These are phyloP conservation scores for Yamadazyma paraphyllophila DNA, from an alignment of 805 yeast species.

Conservation along the genomic window DNA sequence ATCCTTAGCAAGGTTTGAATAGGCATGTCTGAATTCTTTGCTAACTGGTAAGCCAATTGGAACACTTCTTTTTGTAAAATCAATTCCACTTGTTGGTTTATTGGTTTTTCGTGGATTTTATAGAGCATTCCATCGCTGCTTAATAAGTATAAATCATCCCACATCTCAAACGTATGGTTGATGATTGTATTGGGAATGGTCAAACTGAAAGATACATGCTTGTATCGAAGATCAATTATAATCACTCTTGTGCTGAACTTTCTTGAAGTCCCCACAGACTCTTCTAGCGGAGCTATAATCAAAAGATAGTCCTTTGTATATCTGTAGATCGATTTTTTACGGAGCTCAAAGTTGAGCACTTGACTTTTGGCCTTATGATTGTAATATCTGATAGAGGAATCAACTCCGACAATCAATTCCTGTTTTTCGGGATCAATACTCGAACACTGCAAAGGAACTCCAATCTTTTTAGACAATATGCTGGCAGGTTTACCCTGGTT, in stretches of 20 bases:
- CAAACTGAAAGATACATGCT: constrained; percentile 65
- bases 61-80: constrained; percentile 69
- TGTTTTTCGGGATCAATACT: constrained; percentile 41
- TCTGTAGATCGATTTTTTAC: constrained; percentile 52
- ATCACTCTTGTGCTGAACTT: constrained; percentile 52
- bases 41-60: constrained; percentile 69
- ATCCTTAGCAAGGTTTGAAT: constrained; percentile 28
- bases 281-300: constrained; percentile 50
- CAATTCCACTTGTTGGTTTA: constrained; percentile 66
- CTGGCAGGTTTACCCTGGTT: constrained; percentile 62
- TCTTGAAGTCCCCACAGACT: constrained; percentile 12
- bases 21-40: constrained; percentile 36
- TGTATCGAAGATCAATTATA: constrained; percentile 67
- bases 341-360: constrained; percentile 53
- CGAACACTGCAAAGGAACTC: constrained; percentile 51
- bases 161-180: constrained; percentile 52
- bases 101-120: constrained; percentile 61
- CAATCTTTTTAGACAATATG: constrained; percentile 44
- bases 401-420: constrained; percentile 62
- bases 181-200: constrained; percentile 64
- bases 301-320: constrained; percentile 54
- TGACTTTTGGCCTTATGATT: constrained; percentile 52
- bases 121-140: constrained; percentile 76
- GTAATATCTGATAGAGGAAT: constrained; percentile 63
- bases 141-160: constrained; percentile 59